phyloP scores from a whole-genome alignment of 208 protist genomes.

The Spongospora subterranea region DNA sequence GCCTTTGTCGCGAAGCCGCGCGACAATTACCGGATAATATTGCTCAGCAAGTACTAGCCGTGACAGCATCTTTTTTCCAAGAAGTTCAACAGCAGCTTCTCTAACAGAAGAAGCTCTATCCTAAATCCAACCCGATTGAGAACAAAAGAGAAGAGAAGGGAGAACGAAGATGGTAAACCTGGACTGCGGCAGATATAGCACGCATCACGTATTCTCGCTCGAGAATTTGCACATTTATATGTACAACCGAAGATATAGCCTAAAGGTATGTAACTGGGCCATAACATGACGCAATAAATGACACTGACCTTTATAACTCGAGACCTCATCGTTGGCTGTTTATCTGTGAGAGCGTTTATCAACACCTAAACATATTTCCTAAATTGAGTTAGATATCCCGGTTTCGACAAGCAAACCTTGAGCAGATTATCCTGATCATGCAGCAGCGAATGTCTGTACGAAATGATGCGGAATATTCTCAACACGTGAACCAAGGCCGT shows the following conservation, averaged over 20 bases:
- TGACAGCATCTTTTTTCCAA: slow-evolving; percentile 21
- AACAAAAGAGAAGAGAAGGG: too few relatives aligned
- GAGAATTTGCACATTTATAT: not conserved
- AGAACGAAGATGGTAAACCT: too few relatives aligned
- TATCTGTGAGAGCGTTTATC: not conserved
- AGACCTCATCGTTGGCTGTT: not conserved
- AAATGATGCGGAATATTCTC: not conserved
- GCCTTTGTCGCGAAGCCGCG: slow-evolving; percentile 29
- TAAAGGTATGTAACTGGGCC: not conserved
- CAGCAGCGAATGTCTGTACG: not conserved
- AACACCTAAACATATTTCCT: not conserved
- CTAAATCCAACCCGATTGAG: not conserved
- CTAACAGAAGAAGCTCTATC: slow-evolving; percentile 22
- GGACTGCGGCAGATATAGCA: not conserved
- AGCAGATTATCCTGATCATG: not conserved
- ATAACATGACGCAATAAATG: not conserved
- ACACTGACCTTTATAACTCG: not conserved
- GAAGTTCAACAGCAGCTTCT: slow-evolving; percentile 47
- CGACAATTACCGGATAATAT: slow-evolving; percentile 40
- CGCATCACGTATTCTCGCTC: not conserved
- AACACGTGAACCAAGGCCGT: not conserved
- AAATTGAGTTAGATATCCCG: not conserved
- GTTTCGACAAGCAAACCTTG: not conserved
- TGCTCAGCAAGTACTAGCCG: not conserved
- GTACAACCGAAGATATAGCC: not conserved